Evolutionary conservation across 148 eudicot genomes (phyloP).

Genomic region (Camellia sinensis): DNA sequence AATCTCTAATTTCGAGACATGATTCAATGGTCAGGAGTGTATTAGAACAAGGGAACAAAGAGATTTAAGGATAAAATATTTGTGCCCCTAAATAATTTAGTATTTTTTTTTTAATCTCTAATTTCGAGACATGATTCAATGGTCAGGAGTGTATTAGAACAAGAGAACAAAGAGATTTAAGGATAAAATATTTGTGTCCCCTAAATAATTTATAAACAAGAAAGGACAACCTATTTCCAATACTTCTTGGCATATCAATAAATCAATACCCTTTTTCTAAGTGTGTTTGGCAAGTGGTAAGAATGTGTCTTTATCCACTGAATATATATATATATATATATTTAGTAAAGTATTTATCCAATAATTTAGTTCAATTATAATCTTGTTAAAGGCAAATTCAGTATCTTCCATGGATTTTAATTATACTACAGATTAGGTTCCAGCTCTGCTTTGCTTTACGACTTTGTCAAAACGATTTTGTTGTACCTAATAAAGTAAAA

Average conservation of each 20-base stretch:
- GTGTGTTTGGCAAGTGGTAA: background rate
- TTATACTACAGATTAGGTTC: background rate
- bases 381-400: background rate
- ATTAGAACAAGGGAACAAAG: too few relatives aligned
- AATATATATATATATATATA: too few relatives aligned
- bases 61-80: too few relatives aligned
- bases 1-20: too few relatives aligned
- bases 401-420: background rate
- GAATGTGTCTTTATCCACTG: background rate
- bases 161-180: too few relatives aligned
- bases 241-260: too few relatives aligned
- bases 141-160: too few relatives aligned
- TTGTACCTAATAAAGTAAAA: background rate
- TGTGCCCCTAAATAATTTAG: background rate
- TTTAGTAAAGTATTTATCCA: background rate
- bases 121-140: too few relatives aligned
- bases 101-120: background rate
- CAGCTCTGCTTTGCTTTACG: background rate
- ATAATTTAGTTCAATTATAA: slow-evolving; percentile 1
- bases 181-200: too few relatives aligned
- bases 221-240: too few relatives aligned
- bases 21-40: too few relatives aligned
- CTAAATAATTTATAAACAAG: background rate
- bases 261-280: background rate
- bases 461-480: background rate